A percentile compares a stretch with the other conserved stretches of the same genome.
Evolutionary conservation across 2,329 filamentous ascomycete species (phyloP).

Genomic region (Mycocentrospora acerina): DNA sequence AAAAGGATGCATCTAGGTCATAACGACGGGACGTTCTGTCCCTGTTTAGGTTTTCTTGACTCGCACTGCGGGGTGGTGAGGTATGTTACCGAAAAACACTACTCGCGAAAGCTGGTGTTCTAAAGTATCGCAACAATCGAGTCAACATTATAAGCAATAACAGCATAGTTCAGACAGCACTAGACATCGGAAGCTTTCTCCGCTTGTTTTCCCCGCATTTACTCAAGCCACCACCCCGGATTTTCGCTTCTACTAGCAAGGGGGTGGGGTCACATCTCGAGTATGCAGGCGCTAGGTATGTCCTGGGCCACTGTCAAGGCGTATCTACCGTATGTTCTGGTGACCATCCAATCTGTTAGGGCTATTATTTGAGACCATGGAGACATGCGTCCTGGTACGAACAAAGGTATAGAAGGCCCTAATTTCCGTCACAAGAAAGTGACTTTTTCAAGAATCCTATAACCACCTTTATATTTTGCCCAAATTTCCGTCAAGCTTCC

Average conservation of each 20-base stretch:
- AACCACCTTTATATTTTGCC: neutral
- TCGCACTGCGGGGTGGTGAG: slow-evolving; percentile 14
- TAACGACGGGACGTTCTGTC: slow-evolving; percentile 3
- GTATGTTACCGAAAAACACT: slow-evolving; percentile 15
- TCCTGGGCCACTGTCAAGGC: neutral
- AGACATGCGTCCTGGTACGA: slow-evolving; percentile 1
- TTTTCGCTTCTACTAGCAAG: slow-evolving; percentile 12
- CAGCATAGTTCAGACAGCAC: slow-evolving; percentile 1
- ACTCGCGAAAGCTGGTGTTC: neutral
- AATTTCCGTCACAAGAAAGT: neutral
- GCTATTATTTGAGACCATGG: slow-evolving; percentile 7
- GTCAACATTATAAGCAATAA: slow-evolving; percentile 15
- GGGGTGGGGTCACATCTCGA: slow-evolving; percentile 5
- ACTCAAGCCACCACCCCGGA: slow-evolving; percentile 21
- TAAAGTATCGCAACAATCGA: slow-evolving; percentile 13
- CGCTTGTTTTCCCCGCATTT: slow-evolving; percentile 27
- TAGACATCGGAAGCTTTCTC: slow-evolving; percentile 7
- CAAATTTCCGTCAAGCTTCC: neutral
- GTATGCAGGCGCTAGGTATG: slow-evolving; percentile 1
- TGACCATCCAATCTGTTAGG: slow-evolving; percentile 8
- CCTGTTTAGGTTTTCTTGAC: neutral
- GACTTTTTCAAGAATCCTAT: neutral
- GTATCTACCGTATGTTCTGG: slow-evolving; percentile 1
- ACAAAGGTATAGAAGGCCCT: slow-evolving; percentile 2
- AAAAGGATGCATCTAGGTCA: slow-evolving; percentile 4